phyloP scores from a whole-genome alignment of 768 basidiomycete genomes.

The Serpula lacrymans region DNA sequence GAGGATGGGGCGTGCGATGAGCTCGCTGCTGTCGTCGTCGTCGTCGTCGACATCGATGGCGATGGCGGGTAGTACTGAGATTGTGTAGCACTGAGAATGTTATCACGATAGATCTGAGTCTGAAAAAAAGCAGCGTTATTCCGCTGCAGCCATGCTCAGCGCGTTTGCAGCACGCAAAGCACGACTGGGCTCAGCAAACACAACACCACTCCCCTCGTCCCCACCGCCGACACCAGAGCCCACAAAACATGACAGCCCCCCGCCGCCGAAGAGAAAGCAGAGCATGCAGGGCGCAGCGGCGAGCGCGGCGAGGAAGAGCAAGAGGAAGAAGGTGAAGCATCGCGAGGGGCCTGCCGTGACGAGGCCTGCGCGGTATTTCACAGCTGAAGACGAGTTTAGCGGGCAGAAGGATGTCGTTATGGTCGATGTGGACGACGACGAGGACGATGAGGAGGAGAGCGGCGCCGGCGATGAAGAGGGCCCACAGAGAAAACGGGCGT shows the following conservation, averaged over 20 bases:
- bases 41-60: conserved; percentile 12
- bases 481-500: conserved; percentile 35
- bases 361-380: conserved; percentile 31
- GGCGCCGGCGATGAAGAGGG: conserved; percentile 16
- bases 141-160: conserved; percentile 67
- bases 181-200: conserved; percentile 27
- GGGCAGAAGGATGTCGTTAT: conserved; percentile 36
- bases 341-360: conserved; percentile 22
- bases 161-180: conserved; percentile 73
- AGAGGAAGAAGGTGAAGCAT: conserved; percentile 27
- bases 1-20: conserved; percentile 43
- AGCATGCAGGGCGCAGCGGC: conserved; percentile 37
- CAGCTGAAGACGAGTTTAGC: conserved; percentile 28
- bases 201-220: conserved; percentile 12
- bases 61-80: no score
- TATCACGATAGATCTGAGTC: no score
- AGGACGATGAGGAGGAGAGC: conserved; percentile 24
- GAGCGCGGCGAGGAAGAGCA: conserved; percentile 19
- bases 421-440: conserved; percentile 33
- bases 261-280: conserved; percentile 24
- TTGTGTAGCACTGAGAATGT: no score
- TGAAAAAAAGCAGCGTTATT: no score
- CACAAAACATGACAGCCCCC: conserved; percentile 7
- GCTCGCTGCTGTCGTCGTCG: no score
- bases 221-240: conserved; percentile 9